These are phyloP conservation scores for Saturnispora besseyi DNA, from an alignment of 805 yeast genomes.

Conservation along the genomic window DNA sequence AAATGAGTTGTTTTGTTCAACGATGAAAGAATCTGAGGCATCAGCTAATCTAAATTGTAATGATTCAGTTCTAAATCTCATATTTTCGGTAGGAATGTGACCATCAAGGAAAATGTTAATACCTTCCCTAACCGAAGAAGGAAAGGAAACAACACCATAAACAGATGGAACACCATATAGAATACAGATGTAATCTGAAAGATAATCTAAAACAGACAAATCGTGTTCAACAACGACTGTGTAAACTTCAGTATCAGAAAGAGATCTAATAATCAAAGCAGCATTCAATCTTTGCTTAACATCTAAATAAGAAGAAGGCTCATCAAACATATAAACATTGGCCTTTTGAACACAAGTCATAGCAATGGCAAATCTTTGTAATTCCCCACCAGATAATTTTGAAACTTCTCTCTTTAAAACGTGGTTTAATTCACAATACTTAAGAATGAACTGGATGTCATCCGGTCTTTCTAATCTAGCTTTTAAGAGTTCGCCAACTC, in stretches of 20 bases:
- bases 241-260: slow-evolving; percentile 66
- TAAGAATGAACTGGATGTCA: slow-evolving; percentile 54
- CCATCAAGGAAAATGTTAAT: slow-evolving; percentile 98
- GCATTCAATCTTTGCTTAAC: slow-evolving; percentile 98
- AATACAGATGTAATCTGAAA: slow-evolving; percentile 95
- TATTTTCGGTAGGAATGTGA: slow-evolving; percentile 91
- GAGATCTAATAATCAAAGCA: slow-evolving; percentile 84
- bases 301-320: slow-evolving; percentile 96
- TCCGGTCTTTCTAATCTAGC: slow-evolving; percentile 68
- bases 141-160: slow-evolving; percentile 96
- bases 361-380: slow-evolving; percentile 96
- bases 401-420: slow-evolving; percentile 82
- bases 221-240: slow-evolving; percentile 98
- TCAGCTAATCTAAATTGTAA: slow-evolving; percentile 89
- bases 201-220: slow-evolving; percentile 91
- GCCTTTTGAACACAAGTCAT: slow-evolving; percentile 95
- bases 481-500: slow-evolving; percentile 77
- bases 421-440: slow-evolving; percentile 62
- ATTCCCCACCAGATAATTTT: slow-evolving; percentile 94
- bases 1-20: slow-evolving; percentile 74
- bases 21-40: slow-evolving; percentile 66
- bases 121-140: slow-evolving; percentile 97
- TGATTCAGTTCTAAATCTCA: slow-evolving; percentile 94
- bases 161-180: slow-evolving; percentile 97
- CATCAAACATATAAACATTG: slow-evolving; percentile 97